Base-by-base conservation (phyloP, 164 flowering plant species). In the Berberis thunbergii region DNA sequence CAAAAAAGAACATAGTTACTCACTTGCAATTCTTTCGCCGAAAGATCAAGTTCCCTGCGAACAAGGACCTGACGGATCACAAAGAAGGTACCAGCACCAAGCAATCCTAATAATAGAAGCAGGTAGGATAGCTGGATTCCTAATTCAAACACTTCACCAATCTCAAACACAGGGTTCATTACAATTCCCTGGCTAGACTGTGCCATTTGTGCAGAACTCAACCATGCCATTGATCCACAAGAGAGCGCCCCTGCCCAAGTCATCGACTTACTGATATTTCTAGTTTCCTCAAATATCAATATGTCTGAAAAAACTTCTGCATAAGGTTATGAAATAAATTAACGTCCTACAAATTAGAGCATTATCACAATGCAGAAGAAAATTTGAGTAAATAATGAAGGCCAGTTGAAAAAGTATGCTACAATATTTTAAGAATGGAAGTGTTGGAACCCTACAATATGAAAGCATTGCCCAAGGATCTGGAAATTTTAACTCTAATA, bases 11-110 rank as follows among this genome's bases (percentile, higher is more conserved):
- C 13, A 41, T 4, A 56, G 62, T 49, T 5, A 54, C 61, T 67
- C 67, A 88, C 98, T 79, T 93, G 98, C 74, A 93, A 69, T 65
- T 93, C 98, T 84, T 93, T 89, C 7, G 98, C 98, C 57, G 98
- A 93, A 74, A 93, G 97, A 73, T 93, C 98, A 56, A 93, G 96
- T 71, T 93, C 97, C 77, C 97, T 78, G 3, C 98, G 93, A 10
- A 89, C 86, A 69, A 93, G 89, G 54, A 93, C 97, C 75, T 93
- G 98, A 44, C 97, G 94, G 58, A 93, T 80, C 57, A 93, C 97
- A 69, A 80, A 93, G 74, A 86, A 88, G 44, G 83, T 78, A 49
- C 97, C 98, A 71, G 74, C 84, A 41, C 96, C 98, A 71, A 89
- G 91, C 69, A 93, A 77, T 11, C 84, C 96, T 55, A 93, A 69